A percentile compares a stretch with the other conserved stretches of the same genome.
Conservation (phyloP, 2,329 filamentous ascomycete genomes). For the Nectriaceae sp. region DNA sequence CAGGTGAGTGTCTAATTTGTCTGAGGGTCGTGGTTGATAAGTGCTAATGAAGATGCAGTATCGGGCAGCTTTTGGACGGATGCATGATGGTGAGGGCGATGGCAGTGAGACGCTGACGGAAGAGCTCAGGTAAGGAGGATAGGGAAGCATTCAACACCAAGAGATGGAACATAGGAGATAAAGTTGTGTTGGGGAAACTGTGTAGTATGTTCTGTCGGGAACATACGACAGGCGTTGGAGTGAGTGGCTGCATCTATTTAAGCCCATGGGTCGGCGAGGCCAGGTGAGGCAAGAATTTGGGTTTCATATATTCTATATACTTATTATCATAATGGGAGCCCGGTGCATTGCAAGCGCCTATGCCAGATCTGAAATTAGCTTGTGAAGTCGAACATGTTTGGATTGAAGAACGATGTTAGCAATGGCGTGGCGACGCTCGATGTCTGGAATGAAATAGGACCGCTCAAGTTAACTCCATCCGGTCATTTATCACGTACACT, state of each 20-base stretch:
- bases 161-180: neutral
- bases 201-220: constrained; percentile 10
- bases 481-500: too few species aligned
- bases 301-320: too few species aligned
- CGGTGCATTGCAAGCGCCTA: neutral
- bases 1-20: constrained; percentile 58
- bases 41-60: constrained; percentile 30
- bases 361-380: neutral
- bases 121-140: constrained; percentile 32
- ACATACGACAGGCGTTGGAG: constrained; percentile 17
- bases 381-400: neutral
- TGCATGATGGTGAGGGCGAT: constrained; percentile 21
- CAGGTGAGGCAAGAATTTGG: too few species aligned
- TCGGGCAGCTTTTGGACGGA: constrained; percentile 33
- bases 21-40: neutral
- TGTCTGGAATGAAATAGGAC: too few species aligned
- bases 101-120: constrained; percentile 18
- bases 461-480: too few species aligned
- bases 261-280: neutral
- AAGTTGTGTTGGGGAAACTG: constrained; percentile 4
- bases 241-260: constrained; percentile 15
- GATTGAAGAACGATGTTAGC: neutral
- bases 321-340: neutral
- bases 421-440: neutral
- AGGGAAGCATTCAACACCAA: neutral